Conservation (phyloP, 2,329 filamentous ascomycete species). For the Fusarium sarcochroum region DNA sequence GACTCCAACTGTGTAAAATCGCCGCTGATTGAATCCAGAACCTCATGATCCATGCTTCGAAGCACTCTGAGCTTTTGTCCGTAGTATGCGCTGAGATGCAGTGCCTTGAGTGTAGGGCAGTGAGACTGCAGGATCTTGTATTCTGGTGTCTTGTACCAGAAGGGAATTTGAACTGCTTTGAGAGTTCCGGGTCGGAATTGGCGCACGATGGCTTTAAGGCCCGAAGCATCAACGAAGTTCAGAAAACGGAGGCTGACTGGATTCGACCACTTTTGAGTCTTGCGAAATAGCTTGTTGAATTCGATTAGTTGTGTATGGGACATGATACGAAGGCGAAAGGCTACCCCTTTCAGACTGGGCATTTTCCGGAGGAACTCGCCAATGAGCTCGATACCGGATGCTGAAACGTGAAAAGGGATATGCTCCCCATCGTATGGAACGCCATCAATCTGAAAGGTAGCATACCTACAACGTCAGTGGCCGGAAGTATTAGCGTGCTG, state of each 20-base stretch:
- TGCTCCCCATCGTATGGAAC: no score
- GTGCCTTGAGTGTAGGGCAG: not conserved
- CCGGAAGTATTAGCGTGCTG: no score
- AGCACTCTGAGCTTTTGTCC: fast-evolving
- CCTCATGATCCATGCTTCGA: not conserved
- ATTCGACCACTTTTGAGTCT: fast-evolving
- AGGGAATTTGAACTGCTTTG: not conserved
- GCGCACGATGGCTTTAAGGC: not conserved
- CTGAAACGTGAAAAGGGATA: no score
- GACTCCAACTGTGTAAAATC: not conserved
- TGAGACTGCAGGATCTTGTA: not conserved
- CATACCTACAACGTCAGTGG: no score
- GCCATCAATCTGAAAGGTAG: no score
- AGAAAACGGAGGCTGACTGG: not conserved
- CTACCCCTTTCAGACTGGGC: no score
- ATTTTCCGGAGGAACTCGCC: no score
- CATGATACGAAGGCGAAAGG: no score
- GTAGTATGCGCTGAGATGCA: not conserved
- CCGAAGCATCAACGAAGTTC: no score
- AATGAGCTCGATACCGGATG: no score
- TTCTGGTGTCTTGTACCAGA: fast-evolving
- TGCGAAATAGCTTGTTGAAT: not conserved
- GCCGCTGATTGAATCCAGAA: not conserved
- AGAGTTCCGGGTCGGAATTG: fast-evolving
- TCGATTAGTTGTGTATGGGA: not conserved